Percentiles rank a stretch among this genome's conserved stretches.
Evolutionary conservation across 2,329 filamentous ascomycete genomes (phyloP).

Genomic region (Emmonsiellopsis sp.): DNA sequence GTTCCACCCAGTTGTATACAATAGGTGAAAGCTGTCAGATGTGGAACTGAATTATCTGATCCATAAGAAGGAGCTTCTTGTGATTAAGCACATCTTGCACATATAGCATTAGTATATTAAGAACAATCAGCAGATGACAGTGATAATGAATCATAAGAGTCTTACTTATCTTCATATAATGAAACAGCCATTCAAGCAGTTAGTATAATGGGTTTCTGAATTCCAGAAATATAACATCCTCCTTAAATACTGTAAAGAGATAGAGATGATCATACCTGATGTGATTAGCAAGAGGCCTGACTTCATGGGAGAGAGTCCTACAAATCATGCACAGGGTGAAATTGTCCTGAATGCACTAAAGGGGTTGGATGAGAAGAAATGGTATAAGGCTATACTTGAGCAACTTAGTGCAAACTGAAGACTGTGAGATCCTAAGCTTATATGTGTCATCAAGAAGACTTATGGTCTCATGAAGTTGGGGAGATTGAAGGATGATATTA

Average conservation of each 20-base stretch:
- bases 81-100: fast-evolving
- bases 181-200: not conserved
- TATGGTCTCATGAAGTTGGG: too few species aligned
- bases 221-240: not conserved
- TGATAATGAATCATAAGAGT: not conserved
- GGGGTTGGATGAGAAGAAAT: not conserved
- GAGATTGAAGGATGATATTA: too few species aligned
- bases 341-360: not conserved
- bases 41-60: too few species aligned
- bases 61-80: too few species aligned
- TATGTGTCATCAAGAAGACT: too few species aligned
- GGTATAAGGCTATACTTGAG: not conserved
- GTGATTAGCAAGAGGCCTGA: not conserved
- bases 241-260: not conserved
- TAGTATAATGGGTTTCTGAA: not conserved
- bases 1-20: too few species aligned
- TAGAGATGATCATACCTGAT: not conserved
- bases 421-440: too few species aligned
- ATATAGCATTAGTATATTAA: not conserved
- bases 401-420: not conserved
- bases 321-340: not conserved
- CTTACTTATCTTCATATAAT: not conserved
- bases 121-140: not conserved
- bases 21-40: too few species aligned
- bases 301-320: not conserved